Evolutionary conservation across 345 rosid species (phyloP), one percentile per base, ranked within the genome.

Genomic region (Gossypium stocksii): DNA sequence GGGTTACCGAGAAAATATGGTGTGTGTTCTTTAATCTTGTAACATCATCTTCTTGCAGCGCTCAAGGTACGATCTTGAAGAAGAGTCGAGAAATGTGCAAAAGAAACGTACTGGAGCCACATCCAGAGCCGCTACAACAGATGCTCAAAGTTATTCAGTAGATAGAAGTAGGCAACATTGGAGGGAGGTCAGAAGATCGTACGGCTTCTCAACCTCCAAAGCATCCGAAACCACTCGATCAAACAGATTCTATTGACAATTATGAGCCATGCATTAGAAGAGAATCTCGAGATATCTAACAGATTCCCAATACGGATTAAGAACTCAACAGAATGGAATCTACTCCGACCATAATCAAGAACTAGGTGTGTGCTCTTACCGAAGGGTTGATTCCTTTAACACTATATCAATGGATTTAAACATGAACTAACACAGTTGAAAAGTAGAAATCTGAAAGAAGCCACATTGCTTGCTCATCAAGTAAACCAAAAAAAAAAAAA

Each of bases 31-130:
- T 64, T 20, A 51, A 51, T 52, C 19, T 53, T 23, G 44, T 16
- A 41, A 16, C 17, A n/a, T 25, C 15, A 34, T 79, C 63, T 64
- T 66, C 63, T 79, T 61, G 67, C 93, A 96, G 98, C 92, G 94
- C 7, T 82, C 85, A 10, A 85, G 85, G 74, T 90, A 93, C 81
- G 99, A 91, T 86, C 83, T 82, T 45, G 98, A 93, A 77, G 98
- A 95, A 84, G 97, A 90, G 83, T 81, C 74, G 71, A 84, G 90
- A 83, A 88, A 76, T 72, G 76, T 84, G 1, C 90, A 80, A 77
- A 96, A 86, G 86, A 91, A 84, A 78, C 84, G 66, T 61, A 82
- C 81, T 20, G 98, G 87, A 82, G 76, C 83, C 80, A 57, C 89
- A 56, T 76, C 80, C 61, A 84, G 88, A 85, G 76, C 84, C 22